A percentile compares a stretch with the other conserved stretches of the same genome.
phyloP scores from a whole-genome alignment of 2,329 filamentous ascomycete species.

The Diplodia corticola region DNA sequence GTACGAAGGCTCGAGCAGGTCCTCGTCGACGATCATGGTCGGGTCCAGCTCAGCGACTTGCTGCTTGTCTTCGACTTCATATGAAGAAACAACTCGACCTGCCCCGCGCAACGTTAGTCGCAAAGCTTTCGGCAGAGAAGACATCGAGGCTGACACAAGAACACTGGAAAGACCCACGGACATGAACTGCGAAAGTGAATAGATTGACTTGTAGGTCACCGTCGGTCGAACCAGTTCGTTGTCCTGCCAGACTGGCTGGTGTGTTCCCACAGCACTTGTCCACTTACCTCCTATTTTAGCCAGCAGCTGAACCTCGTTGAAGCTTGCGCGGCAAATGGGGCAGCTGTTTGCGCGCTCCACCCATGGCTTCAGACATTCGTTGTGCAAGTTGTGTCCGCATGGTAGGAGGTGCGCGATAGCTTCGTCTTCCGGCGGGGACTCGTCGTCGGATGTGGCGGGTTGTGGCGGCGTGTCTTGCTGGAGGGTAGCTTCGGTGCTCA shows the following conservation, averaged over 20 bases:
- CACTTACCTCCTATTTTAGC: slow-evolving; percentile 74
- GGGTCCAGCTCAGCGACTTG: slow-evolving; percentile 89
- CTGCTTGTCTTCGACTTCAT: slow-evolving; percentile 74
- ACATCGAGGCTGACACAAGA: slow-evolving; percentile 6
- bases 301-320: slow-evolving; percentile 86
- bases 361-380: slow-evolving; percentile 91
- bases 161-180: slow-evolving; percentile 22
- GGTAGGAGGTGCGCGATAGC: slow-evolving; percentile 64
- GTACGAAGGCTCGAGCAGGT: slow-evolving; percentile 52
- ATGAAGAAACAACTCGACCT: slow-evolving; percentile 61
- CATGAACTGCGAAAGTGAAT: slow-evolving; percentile 18
- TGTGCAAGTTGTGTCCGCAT: slow-evolving; percentile 89
- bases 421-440: slow-evolving; percentile 47
- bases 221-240: slow-evolving; percentile 19
- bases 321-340: slow-evolving; percentile 89
- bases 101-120: slow-evolving; percentile 9
- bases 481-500: not conserved
- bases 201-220: slow-evolving; percentile 2
- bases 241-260: slow-evolving; percentile 1
- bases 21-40: slow-evolving; percentile 71
- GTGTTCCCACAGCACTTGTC: not conserved
- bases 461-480: slow-evolving; percentile 22
- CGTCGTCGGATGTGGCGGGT: slow-evolving; percentile 30
- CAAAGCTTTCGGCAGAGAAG: not conserved
- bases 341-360: slow-evolving; percentile 96